Conservation (phyloP, 257 asterid genomes). For the Dorcoceras hygrometricum region DNA sequence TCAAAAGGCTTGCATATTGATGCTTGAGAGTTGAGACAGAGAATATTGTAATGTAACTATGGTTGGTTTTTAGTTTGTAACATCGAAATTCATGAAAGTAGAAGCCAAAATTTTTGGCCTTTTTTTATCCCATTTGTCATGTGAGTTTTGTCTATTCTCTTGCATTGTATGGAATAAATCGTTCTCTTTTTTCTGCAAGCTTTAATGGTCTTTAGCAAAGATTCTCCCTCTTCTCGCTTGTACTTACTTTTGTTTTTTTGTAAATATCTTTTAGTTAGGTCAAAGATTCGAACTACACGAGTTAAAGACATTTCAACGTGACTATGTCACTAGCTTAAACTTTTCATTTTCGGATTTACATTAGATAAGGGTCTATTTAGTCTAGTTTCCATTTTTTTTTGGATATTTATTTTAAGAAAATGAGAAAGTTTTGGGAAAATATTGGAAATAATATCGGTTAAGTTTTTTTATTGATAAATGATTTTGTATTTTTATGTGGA, state of each 20-base stretch:
- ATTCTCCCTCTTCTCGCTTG: slow-evolving; percentile 19
- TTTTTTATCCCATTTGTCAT: slow-evolving; percentile 47
- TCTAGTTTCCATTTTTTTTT: no score
- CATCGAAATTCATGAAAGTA: slow-evolving; percentile 17
- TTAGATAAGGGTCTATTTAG: neutral
- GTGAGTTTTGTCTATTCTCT: slow-evolving; percentile 59
- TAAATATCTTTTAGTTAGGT: slow-evolving; percentile 24
- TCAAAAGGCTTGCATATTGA: slow-evolving; percentile 28
- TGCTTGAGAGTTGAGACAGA: neutral
- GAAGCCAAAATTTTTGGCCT: slow-evolving; percentile 42
- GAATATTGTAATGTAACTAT: neutral
- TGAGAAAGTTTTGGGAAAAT: neutral
- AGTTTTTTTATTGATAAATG: no score
- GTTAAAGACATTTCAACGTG: slow-evolving; percentile 26
- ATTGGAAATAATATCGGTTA: no score
- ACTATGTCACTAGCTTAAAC: slow-evolving; percentile 29
- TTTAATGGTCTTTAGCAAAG: slow-evolving; percentile 38
- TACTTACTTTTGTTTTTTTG: slow-evolving; percentile 13
- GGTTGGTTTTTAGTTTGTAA: slow-evolving; percentile 9
- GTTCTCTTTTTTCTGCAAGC: slow-evolving; percentile 30
- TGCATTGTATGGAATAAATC: slow-evolving; percentile 39
- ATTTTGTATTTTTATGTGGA: no score
- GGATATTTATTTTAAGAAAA: neutral
- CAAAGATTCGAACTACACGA: slow-evolving; percentile 29
- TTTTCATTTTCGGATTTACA: neutral